These are phyloP conservation scores for Udeniomyces megalosporus DNA, from an alignment of 768 basidiomycete genomes.

Conservation along the genomic window DNA sequence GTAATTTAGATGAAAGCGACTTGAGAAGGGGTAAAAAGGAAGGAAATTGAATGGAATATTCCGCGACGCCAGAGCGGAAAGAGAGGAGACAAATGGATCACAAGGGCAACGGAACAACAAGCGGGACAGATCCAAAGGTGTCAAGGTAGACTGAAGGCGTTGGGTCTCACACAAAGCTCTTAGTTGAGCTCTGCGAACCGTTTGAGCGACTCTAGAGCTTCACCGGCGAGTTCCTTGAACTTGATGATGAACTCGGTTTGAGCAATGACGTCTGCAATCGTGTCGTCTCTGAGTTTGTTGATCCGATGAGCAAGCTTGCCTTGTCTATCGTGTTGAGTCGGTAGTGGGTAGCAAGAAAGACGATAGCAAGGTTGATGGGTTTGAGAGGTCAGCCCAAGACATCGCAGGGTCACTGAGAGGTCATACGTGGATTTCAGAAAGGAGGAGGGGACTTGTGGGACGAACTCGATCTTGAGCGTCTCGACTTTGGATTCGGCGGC, in stretches of 20 bases:
- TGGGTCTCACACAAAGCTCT: too few relatives aligned
- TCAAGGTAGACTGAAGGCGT: too few relatives aligned
- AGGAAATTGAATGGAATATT: too few relatives aligned
- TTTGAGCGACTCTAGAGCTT: constrained; percentile 13
- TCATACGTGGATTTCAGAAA: too few relatives aligned
- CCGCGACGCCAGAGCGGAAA: too few relatives aligned
- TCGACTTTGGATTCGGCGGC: constrained; percentile 25
- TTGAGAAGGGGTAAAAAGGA: too few relatives aligned
- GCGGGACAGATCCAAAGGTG: too few relatives aligned
- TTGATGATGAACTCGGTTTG: constrained; percentile 14
- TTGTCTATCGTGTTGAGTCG: neutral
- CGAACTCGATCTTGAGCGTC: constrained; percentile 25
- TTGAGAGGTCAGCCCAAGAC: neutral
- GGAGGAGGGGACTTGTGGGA: too few relatives aligned
- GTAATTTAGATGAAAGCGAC: too few relatives aligned
- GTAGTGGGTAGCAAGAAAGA: neutral
- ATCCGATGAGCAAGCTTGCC: constrained; percentile 8
- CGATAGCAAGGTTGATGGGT: neutral
- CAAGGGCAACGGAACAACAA: too few relatives aligned
- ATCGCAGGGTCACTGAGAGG: too few relatives aligned
- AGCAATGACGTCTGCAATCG: constrained; percentile 1
- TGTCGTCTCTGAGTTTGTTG: constrained; percentile 10
- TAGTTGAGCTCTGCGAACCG: constrained; percentile 14
- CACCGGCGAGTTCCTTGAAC: constrained; percentile 13
- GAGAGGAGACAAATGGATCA: too few relatives aligned